Evolutionary conservation across 2,329 filamentous ascomycete species (phyloP).

Genomic region (Drechslera avenae): DNA sequence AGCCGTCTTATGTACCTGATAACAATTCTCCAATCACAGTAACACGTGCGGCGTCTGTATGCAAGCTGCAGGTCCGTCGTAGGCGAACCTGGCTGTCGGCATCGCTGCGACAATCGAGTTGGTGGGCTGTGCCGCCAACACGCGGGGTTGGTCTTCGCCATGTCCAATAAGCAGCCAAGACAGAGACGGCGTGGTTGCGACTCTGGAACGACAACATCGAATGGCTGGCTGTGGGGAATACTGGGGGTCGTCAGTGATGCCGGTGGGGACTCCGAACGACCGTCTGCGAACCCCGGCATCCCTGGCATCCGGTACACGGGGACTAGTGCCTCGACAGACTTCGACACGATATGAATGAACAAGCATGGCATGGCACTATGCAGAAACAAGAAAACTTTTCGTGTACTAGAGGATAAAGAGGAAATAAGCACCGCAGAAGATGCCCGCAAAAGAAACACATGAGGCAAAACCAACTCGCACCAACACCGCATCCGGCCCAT

Average conservation of each 20-base stretch:
- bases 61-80: slow-evolving; percentile 9
- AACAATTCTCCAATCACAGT: slow-evolving; percentile 33
- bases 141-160: slow-evolving; percentile 11
- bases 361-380: background rate
- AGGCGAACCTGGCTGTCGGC: slow-evolving; percentile 22
- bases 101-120: slow-evolving; percentile 1
- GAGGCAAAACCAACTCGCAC: too few relatives aligned
- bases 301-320: slow-evolving; percentile 3
- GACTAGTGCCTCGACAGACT: background rate
- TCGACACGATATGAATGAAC: background rate
- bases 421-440: too few relatives aligned
- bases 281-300: slow-evolving; percentile 5
- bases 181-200: too few relatives aligned
- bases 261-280: background rate
- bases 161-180: too few relatives aligned
- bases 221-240: too few relatives aligned
- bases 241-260: background rate
- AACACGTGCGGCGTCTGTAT: slow-evolving; percentile 31
- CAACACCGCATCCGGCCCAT: too few relatives aligned
- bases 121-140: slow-evolving; percentile 1
- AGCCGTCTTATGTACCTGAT: slow-evolving; percentile 24
- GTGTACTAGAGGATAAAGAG: too few relatives aligned
- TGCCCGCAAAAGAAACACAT: too few relatives aligned
- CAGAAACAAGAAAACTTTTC: background rate
- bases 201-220: too few relatives aligned